phyloP scores from a whole-genome alignment of 345 rosid genomes.

The Hibiscus tridactylites region DNA sequence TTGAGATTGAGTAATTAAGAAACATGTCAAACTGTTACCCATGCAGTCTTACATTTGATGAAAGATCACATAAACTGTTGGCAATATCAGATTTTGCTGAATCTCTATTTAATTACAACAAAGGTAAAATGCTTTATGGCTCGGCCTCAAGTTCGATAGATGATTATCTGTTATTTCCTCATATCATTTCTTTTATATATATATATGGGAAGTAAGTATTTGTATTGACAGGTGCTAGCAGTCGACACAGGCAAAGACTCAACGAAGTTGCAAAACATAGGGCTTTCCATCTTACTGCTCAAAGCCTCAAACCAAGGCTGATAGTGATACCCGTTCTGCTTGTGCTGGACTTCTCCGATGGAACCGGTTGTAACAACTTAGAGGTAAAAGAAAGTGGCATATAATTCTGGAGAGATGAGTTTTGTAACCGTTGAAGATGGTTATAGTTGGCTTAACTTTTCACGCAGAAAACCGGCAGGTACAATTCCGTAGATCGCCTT shows the following conservation, averaged over 20 bases:
- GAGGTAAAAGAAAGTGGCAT: conserved; percentile 8
- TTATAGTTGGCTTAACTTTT: too few relatives aligned
- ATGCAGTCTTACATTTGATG: too few relatives aligned
- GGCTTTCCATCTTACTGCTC: conserved; percentile 86
- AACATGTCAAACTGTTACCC: not conserved
- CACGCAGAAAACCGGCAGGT: too few relatives aligned
- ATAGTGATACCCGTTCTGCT: conserved; percentile 15
- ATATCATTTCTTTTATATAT: not conserved
- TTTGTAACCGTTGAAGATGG: too few relatives aligned
- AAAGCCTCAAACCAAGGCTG: conserved; percentile 90
- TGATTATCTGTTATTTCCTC: too few relatives aligned
- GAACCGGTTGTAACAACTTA: conserved; percentile 72
- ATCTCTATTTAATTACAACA: too few relatives aligned
- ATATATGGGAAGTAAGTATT: not conserved
- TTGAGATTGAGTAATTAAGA: not conserved
- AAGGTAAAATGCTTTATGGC: not conserved
- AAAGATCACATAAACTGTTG: conserved; percentile 58
- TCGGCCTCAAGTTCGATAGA: too few relatives aligned
- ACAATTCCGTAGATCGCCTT: too few relatives aligned
- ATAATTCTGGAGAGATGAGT: too few relatives aligned
- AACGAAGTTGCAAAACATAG: conserved; percentile 69
- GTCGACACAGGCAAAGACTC: conserved; percentile 58
- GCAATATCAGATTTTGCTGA: too few relatives aligned
- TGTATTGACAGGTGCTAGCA: conserved; percentile 55
- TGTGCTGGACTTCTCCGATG: conserved; percentile 2